These are phyloP conservation scores for Moelleriella libera DNA, from an alignment of 2,329 filamentous ascomycete species.

Conservation along the genomic window DNA sequence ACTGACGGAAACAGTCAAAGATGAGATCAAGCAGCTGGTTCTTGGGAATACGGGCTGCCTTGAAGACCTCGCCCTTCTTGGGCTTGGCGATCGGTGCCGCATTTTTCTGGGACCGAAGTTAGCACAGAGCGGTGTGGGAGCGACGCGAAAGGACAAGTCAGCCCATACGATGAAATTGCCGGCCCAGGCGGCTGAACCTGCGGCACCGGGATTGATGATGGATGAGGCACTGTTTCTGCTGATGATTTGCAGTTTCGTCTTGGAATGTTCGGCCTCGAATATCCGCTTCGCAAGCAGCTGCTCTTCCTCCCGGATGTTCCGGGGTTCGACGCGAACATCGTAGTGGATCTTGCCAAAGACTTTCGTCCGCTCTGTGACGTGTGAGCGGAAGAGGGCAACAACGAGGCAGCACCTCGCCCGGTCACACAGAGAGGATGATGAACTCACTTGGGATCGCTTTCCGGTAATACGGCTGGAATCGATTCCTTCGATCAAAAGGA, in stretches of 20 bases:
- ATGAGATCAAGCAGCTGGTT: constrained; percentile 79
- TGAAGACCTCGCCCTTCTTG: constrained; percentile 56
- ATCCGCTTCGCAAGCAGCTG: constrained; percentile 46
- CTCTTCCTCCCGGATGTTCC: constrained; percentile 57
- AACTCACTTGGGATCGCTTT: constrained; percentile 65
- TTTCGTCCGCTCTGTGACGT: constrained; percentile 55
- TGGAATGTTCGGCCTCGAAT: constrained; percentile 32
- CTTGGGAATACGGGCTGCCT: constrained; percentile 79
- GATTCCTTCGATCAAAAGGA: constrained; percentile 28
- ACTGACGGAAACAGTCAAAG: constrained; percentile 70
- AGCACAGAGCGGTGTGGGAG: neutral
- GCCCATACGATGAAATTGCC: constrained; percentile 38
- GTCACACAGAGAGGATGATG: neutral
- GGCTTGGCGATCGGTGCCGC: constrained; percentile 33
- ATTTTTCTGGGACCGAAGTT: constrained; percentile 31
- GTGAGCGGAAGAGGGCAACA: too few relatives aligned
- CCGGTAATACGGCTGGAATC: constrained; percentile 46
- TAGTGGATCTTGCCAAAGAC: constrained; percentile 60
- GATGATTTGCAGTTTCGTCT: constrained; percentile 34
- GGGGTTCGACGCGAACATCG: constrained; percentile 62
- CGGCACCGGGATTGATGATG: constrained; percentile 40
- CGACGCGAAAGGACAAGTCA: constrained; percentile 13
- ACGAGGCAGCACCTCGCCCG: too few relatives aligned
- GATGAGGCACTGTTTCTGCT: constrained; percentile 34
- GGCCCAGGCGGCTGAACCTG: constrained; percentile 21